Evolutionary conservation across 305 asterid genomes (phyloP).

Genomic region (Fraxinus floribunda): DNA sequence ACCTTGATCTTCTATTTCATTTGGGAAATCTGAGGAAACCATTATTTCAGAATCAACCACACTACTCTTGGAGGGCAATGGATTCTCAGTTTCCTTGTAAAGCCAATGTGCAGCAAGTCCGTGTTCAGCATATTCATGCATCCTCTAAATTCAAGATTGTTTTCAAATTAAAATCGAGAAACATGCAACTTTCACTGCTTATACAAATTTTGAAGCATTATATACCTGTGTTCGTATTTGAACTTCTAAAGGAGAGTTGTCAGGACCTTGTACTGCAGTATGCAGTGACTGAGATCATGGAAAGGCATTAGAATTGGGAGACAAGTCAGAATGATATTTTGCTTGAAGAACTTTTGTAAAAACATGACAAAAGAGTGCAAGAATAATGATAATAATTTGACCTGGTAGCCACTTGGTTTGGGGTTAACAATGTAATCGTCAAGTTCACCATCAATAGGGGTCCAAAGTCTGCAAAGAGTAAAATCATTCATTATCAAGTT

Average conservation of each 20-base stretch:
- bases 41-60: constrained; percentile 44
- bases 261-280: constrained; percentile 96
- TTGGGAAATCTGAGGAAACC: constrained; percentile 45
- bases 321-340: constrained; percentile 26
- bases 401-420: constrained; percentile 99
- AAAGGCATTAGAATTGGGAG: constrained; percentile 31
- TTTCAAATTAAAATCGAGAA: constrained; percentile 12
- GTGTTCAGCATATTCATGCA: constrained; percentile 96
- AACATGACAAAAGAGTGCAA: neutral
- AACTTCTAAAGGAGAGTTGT: constrained; percentile 82
- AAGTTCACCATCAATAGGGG: constrained; percentile 90
- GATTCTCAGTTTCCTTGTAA: constrained; percentile 79
- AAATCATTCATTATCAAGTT: neutral
- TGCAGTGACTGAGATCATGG: constrained; percentile 72
- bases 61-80: constrained; percentile 51
- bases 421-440: constrained; percentile 96
- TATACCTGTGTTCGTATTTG: constrained; percentile 94
- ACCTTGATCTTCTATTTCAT: constrained; percentile 56
- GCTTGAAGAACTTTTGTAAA: neutral
- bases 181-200: constrained; percentile 2
- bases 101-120: constrained; percentile 99
- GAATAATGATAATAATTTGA: constrained; percentile 24
- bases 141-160: constrained; percentile 51
- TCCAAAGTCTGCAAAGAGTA: constrained; percentile 68
- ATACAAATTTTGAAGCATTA: constrained; percentile 3